Percentiles rank a stretch among this genome's conserved stretches.
These are phyloP conservation scores for Tetracentron sinense DNA, from an alignment of 164 flowering plant species.

Conservation along the genomic window DNA sequence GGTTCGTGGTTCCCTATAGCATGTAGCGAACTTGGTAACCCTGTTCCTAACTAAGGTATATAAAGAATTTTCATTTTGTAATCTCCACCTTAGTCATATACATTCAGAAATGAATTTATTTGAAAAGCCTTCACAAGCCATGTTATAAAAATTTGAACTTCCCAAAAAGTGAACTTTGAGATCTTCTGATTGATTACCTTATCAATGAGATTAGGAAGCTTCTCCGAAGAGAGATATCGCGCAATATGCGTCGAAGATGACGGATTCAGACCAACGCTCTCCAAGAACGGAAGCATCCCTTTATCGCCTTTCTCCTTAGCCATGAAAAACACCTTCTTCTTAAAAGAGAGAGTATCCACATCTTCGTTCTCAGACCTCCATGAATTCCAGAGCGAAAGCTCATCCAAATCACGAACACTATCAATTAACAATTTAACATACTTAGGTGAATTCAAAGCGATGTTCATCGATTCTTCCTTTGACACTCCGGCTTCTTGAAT, in stretches of 20 bases:
- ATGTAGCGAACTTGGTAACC: too few species aligned
- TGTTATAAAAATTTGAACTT: too few species aligned
- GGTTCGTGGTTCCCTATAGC: too few species aligned
- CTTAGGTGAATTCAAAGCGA: slow-evolving; percentile 50
- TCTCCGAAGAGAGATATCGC: slow-evolving; percentile 46
- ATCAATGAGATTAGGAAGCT: slow-evolving; percentile 45
- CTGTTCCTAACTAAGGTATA: too few species aligned
- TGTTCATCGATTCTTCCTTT: slow-evolving; percentile 32
- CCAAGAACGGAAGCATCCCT: slow-evolving; percentile 77
- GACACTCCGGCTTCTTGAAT: slow-evolving; percentile 47
- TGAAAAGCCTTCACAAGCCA: too few species aligned
- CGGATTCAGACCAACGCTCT: slow-evolving; percentile 66
- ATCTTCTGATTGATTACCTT: slow-evolving; percentile 58
- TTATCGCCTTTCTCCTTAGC: slow-evolving; percentile 74
- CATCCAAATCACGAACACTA: slow-evolving; percentile 69
- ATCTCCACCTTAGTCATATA: too few species aligned
- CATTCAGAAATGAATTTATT: too few species aligned
- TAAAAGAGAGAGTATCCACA: slow-evolving; percentile 25
- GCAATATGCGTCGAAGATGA: slow-evolving; percentile 57
- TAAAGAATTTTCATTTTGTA: too few species aligned
- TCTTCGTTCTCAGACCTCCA: slow-evolving; percentile 28
- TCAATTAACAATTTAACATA: slow-evolving; percentile 60
- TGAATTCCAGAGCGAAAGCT: slow-evolving; percentile 42
- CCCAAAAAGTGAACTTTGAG: too few species aligned
- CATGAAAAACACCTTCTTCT: slow-evolving; percentile 48